phyloP scores from a whole-genome alignment of 768 basidiomycete genomes.

The Russula olivacea region DNA sequence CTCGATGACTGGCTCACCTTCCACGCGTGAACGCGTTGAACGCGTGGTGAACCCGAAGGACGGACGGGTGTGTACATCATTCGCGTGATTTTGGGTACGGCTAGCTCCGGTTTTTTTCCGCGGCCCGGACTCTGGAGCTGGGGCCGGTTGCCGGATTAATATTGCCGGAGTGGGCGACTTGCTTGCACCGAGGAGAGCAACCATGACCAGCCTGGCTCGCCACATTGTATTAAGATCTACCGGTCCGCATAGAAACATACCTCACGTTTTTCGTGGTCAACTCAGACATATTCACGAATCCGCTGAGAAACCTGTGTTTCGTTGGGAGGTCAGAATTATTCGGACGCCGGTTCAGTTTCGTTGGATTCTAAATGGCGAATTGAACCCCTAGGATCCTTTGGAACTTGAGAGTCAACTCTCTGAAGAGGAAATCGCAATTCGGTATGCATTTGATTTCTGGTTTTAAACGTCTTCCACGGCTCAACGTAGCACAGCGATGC shows the following conservation, averaged over 20 bases:
- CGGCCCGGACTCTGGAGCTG: neutral
- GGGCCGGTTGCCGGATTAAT: no score
- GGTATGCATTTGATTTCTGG: slow-evolving; percentile 43
- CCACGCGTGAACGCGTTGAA: neutral
- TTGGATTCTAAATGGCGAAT: neutral
- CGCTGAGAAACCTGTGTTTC: slow-evolving; percentile 20
- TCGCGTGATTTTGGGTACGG: neutral
- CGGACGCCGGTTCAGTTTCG: no score
- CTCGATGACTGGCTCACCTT: neutral
- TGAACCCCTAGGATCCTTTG: slow-evolving; percentile 63
- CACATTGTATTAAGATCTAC: neutral
- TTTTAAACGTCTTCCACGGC: neutral
- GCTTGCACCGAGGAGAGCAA: neutral
- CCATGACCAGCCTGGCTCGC: slow-evolving; percentile 13
- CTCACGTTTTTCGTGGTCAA: neutral
- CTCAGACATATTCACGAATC: neutral
- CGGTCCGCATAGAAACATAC: neutral
- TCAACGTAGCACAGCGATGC: slow-evolving; percentile 51
- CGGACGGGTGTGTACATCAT: neutral
- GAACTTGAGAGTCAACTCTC: slow-evolving; percentile 72
- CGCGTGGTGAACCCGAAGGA: neutral
- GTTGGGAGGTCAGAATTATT: slow-evolving; percentile 29
- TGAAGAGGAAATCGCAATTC: slow-evolving; percentile 84
- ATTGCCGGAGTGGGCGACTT: no score
- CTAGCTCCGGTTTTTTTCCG: neutral